These are phyloP conservation scores for Fusarium siculi DNA, from an alignment of 2,329 filamentous ascomycete species.

Conservation along the genomic window DNA sequence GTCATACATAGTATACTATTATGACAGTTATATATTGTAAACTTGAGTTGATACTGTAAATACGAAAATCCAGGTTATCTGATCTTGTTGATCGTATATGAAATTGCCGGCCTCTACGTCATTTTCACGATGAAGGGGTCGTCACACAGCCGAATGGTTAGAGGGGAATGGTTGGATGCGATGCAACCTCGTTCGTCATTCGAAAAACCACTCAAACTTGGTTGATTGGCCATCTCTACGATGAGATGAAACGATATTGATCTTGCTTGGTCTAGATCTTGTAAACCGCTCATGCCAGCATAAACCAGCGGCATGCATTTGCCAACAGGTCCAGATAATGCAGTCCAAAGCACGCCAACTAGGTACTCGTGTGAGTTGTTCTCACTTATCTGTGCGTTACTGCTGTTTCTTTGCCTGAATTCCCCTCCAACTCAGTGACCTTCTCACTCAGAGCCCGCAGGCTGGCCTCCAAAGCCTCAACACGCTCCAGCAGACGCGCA, in stretches of 20 bases:
- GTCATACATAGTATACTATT: too few species aligned
- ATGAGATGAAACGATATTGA: neutral
- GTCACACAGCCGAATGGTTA: conserved; percentile 6
- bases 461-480: neutral
- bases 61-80: neutral
- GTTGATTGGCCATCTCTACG: neutral
- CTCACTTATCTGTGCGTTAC: neutral
- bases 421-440: too few species aligned
- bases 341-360: neutral
- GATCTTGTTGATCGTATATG: neutral
- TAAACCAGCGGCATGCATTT: conserved; percentile 21
- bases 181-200: conserved; percentile 27
- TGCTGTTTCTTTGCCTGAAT: too few species aligned
- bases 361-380: too few species aligned
- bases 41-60: too few species aligned
- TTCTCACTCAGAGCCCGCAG: too few species aligned
- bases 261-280: neutral
- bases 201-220: neutral
- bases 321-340: neutral
- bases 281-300: conserved; percentile 19
- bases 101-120: conserved; percentile 27
- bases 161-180: neutral
- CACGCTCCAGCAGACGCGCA: neutral
- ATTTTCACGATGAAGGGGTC: conserved; percentile 1
- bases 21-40: too few species aligned